Evolutionary conservation across 2,329 filamentous ascomycete genomes (phyloP).

Genomic region (Neofusicoccum parvum): DNA sequence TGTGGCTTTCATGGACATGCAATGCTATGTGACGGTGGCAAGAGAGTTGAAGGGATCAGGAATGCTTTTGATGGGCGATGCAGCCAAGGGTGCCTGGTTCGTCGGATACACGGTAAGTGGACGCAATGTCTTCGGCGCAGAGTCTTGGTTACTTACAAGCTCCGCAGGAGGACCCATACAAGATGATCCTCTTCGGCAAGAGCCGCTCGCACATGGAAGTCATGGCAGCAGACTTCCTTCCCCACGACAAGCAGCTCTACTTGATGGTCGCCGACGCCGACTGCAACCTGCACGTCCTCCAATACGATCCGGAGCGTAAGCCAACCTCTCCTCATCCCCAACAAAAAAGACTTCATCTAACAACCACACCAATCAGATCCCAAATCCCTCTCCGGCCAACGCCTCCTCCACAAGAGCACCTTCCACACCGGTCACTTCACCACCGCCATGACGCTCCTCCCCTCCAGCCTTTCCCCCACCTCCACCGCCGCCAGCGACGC

Average conservation of each 20-base stretch:
- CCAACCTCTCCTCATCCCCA: conserved; percentile 27
- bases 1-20: conserved; percentile 97
- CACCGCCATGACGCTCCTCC: conserved; percentile 74
- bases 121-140: not conserved
- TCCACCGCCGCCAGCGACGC: conserved; percentile 33
- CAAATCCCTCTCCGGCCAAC: conserved; percentile 85
- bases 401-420: conserved; percentile 81
- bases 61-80: conserved; percentile 84
- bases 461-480: conserved; percentile 60
- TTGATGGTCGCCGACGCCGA: conserved; percentile 83
- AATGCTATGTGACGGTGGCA: conserved; percentile 84
- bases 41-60: conserved; percentile 83
- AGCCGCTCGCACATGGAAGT: conserved; percentile 77
- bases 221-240: conserved; percentile 82
- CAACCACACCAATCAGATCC: conserved; percentile 63
- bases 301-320: conserved; percentile 93
- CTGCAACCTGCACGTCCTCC: conserved; percentile 82
- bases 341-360: not conserved
- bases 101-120: conserved; percentile 75
- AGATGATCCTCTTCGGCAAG: conserved; percentile 90
- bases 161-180: conserved; percentile 82
- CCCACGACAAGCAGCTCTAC: conserved; percentile 78
- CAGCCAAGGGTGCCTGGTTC: conserved; percentile 93
- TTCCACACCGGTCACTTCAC: conserved; percentile 85
- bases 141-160: conserved; percentile 9